Conservation (phyloP, 768 basidiomycete genomes). For the Sutorius australiensis region DNA sequence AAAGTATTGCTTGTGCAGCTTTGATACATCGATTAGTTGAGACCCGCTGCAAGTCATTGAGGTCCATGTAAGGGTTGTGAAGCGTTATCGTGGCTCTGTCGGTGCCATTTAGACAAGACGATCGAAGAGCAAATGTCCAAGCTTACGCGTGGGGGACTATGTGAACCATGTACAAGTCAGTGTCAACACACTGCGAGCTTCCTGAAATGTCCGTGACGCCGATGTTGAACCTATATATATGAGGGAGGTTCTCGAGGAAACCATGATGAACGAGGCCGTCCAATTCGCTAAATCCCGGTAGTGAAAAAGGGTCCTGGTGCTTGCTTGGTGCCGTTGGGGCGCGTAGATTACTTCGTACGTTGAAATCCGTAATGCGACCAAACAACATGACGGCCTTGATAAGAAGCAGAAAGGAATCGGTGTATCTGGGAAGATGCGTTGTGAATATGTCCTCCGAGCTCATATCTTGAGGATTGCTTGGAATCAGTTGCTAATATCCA, state of each 20-base stretch:
- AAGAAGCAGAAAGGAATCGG: constrained; percentile 76
- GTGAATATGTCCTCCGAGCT: constrained; percentile 60
- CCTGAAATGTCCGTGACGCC: constrained; percentile 60
- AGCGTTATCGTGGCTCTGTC: constrained; percentile 81
- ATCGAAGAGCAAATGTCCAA: constrained; percentile 2
- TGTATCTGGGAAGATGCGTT: constrained; percentile 70
- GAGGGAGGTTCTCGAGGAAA: constrained; percentile 71
- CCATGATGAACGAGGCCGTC: constrained; percentile 64
- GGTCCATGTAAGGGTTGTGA: constrained; percentile 80
- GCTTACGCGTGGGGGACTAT: constrained; percentile 80
- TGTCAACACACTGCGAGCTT: constrained; percentile 59
- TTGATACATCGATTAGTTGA: constrained; percentile 72
- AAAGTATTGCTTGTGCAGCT: constrained; percentile 70
- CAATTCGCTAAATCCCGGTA: constrained; percentile 64
- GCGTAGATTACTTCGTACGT: constrained; percentile 69
- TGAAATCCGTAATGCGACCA: constrained; percentile 81
- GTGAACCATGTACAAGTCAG: constrained; percentile 84
- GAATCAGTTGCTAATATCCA: constrained; percentile 47
- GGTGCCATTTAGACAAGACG: constrained; percentile 10
- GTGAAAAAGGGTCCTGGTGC: constrained; percentile 65
- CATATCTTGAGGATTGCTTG: constrained; percentile 75
- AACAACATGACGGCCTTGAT: constrained; percentile 84
- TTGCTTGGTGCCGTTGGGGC: constrained; percentile 64
- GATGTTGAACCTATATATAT: constrained; percentile 57
- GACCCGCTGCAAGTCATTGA: constrained; percentile 56